phyloP scores from a whole-genome alignment of 345 rosid genomes.

The Clarkia xantiana region DNA sequence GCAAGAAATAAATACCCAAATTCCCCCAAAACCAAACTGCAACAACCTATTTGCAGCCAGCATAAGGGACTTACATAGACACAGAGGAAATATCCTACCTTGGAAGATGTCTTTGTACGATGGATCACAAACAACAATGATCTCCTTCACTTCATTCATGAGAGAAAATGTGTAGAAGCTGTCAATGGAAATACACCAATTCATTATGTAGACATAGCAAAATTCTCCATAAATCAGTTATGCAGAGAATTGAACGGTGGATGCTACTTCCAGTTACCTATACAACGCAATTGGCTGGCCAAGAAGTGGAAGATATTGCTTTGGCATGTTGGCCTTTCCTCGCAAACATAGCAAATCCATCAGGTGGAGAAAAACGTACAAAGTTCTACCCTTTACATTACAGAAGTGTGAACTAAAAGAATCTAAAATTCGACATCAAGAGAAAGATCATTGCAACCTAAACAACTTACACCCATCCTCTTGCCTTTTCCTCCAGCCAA shows the following conservation, averaged over 20 bases:
- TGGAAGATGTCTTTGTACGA: constrained; percentile 72
- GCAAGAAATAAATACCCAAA: neutral
- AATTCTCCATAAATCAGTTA: neutral
- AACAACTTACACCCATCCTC: constrained; percentile 68
- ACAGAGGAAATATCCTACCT: constrained; percentile 31
- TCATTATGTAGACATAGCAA: too few species aligned
- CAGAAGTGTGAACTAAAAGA: too few species aligned
- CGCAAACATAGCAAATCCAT: constrained; percentile 30
- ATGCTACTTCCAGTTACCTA: constrained; percentile 34
- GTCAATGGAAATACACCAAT: constrained; percentile 10
- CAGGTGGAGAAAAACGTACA: constrained; percentile 2
- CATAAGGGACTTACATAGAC: neutral
- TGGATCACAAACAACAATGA: constrained; percentile 91
- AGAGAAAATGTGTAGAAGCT: constrained; percentile 68
- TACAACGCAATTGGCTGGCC: constrained; percentile 91
- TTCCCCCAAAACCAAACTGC: neutral
- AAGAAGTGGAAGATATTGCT: constrained; percentile 85
- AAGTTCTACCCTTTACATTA: neutral
- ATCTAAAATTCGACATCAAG: too few species aligned
- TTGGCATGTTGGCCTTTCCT: constrained; percentile 79
- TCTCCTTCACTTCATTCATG: constrained; percentile 74
- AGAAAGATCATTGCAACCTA: neutral
- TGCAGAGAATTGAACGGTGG: neutral
- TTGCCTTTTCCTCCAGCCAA: constrained; percentile 90
- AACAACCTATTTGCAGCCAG: neutral